Base-by-base conservation (phyloP, 805 yeast genomes). In the Candida ficus region DNA sequence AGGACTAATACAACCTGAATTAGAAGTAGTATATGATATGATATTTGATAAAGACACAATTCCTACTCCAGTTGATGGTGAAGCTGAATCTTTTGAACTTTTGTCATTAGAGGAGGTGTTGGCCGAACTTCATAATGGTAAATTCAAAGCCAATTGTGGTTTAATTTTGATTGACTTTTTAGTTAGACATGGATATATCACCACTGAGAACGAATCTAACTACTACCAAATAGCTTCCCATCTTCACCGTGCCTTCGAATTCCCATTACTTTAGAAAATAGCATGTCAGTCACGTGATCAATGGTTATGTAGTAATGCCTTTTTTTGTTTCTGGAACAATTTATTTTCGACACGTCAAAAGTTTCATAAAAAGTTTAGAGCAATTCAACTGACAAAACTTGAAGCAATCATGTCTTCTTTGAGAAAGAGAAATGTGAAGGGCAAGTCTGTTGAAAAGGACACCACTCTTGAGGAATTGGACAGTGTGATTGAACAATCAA, bases 111-210 rank as follows among this genome's bases (percentile, higher is more conserved):
- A 70, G 4, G 82, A 84, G 46, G 76, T 86, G 1, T 45, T 70
- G 27, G 42, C 54, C 23, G 67, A 73, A n/a, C 53, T 91, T 22
- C 54, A 54, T 11, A 60, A 61, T 0, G 78, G 78, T 1, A 78
- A 82, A 52, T 93, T 93, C 67, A 93, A 91, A 61, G 95, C 95
- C 21, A 93, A 91, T 54, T 84, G 96, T 64, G 95, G 83, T 0
- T 63, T 78, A 25, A 82, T 90, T 3, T 67, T 85, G 23, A 69
- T 89, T 13, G 97, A 91, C 52, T 93, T 93, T 54, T 66, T 93
- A 41, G 73, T 90, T n/a, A 77, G 99, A 50, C 90, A 83, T 53
- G 96, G 96, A 1, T 57, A 70, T 26, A 58, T 91, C 10, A 75
- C 82, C 0, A 68, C 83, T 0, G 84, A 78, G 35, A 68, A 64